Evolutionary conservation across 306 rosid species (phyloP).

Genomic region (Phaseolus lunatus): DNA sequence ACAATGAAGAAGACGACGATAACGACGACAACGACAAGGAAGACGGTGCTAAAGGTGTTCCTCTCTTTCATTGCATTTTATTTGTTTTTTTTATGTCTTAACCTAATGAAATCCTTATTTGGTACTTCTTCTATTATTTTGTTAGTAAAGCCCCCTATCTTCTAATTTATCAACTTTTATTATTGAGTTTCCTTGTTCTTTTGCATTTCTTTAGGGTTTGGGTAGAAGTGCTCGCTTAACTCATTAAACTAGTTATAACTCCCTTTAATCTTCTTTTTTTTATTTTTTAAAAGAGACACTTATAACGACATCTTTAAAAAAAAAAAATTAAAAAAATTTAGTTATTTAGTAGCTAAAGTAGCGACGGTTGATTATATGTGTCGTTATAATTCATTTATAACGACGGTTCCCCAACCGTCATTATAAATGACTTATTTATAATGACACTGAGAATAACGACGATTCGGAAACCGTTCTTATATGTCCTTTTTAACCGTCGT

Average conservation of each 20-base stretch:
- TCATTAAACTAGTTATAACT: not conserved
- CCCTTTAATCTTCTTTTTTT: no score
- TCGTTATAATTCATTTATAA: no score
- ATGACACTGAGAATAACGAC: no score
- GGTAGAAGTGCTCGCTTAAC: not conserved
- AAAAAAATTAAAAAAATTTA: no score
- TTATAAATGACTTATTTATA: no score
- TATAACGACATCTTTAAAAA: no score
- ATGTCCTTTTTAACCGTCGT: no score
- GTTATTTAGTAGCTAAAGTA: no score
- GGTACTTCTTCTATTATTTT: not conserved
- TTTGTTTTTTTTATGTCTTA: not conserved
- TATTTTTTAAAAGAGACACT: no score
- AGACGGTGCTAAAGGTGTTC: slow-evolving; percentile 64
- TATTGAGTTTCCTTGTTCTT: not conserved
- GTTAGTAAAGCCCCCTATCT: not conserved
- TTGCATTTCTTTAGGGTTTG: not conserved
- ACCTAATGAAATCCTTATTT: not conserved
- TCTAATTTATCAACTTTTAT: not conserved
- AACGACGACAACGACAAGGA: slow-evolving; percentile 72
- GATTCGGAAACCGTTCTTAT: no score
- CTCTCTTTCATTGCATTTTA: not conserved
- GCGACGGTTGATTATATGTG: no score
- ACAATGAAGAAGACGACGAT: slow-evolving; percentile 62
- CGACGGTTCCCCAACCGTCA: no score